phyloP scores from a whole-genome alignment of 2,329 filamentous ascomycete species.

The Venturia effusa region DNA sequence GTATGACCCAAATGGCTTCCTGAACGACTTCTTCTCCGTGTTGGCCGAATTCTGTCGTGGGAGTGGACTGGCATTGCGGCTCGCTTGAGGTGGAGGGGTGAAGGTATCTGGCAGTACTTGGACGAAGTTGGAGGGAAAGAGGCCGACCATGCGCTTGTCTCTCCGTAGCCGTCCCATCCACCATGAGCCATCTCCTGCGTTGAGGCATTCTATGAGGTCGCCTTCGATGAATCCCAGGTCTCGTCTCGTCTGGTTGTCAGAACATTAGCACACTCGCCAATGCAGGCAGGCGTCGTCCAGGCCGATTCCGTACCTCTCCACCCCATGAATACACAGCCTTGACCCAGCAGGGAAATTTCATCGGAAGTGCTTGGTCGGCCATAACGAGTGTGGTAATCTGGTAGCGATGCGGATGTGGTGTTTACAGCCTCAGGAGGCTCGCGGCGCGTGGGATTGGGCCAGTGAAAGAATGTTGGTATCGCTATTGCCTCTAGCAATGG shows the following conservation, averaged over 20 bases:
- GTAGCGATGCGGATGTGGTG: not conserved
- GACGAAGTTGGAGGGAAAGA: slow-evolving; percentile 97
- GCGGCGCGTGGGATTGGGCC: not conserved
- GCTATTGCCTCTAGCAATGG: not conserved
- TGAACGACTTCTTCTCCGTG: slow-evolving; percentile 44
- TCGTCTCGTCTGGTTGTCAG: slow-evolving; percentile 55
- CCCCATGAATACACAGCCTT: slow-evolving; percentile 88
- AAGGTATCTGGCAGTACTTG: slow-evolving; percentile 78
- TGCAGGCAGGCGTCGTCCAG: not conserved
- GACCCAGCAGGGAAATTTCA: slow-evolving; percentile 82
- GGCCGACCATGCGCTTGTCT: slow-evolving; percentile 80
- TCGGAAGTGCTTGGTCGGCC: slow-evolving; percentile 34
- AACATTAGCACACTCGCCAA: slow-evolving; percentile 16
- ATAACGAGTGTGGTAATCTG: slow-evolving; percentile 1
- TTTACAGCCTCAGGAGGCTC: not conserved
- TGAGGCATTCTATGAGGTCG: slow-evolving; percentile 94
- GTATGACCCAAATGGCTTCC: slow-evolving; percentile 57
- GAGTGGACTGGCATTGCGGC: slow-evolving; percentile 42
- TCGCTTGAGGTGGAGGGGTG: slow-evolving; percentile 53
- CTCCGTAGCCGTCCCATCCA: slow-evolving; percentile 90
- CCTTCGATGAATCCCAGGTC: slow-evolving; percentile 96
- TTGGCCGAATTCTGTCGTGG: slow-evolving; percentile 16
- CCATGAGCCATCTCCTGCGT: slow-evolving; percentile 95
- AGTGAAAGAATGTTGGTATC: not conserved
- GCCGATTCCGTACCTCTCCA: slow-evolving; percentile 48